A percentile compares a stretch with the other conserved stretches of the same genome.
These are phyloP conservation scores for Metarhizium sp. DNA, from an alignment of 2,329 filamentous ascomycete genomes.

Conservation along the genomic window DNA sequence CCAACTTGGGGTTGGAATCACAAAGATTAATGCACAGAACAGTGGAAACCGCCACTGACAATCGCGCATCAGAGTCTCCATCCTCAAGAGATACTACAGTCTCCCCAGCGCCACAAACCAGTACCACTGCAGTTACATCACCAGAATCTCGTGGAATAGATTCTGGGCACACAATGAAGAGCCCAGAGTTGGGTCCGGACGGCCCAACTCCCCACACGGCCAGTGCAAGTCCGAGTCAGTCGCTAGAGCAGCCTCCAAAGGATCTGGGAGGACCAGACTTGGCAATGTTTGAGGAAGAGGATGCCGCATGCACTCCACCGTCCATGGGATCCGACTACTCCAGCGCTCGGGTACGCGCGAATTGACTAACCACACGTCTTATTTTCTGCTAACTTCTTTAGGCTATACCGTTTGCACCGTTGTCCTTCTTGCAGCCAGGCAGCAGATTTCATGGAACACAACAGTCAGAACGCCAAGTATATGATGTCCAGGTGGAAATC, in stretches of 20 bases:
- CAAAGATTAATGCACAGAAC: neutral
- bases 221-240: neutral
- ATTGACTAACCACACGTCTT: neutral
- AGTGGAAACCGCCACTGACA: constrained; percentile 7
- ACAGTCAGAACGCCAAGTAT: constrained; percentile 84
- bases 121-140: constrained; percentile 22
- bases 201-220: neutral
- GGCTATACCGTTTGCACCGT: constrained; percentile 71
- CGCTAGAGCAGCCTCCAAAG: constrained; percentile 5
- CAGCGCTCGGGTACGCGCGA: constrained; percentile 23
- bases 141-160: constrained; percentile 22
- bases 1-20: constrained; percentile 9
- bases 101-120: constrained; percentile 32
- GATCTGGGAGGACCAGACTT: constrained; percentile 16
- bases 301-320: constrained; percentile 17
- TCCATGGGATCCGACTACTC: constrained; percentile 30
- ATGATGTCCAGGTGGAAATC: constrained; percentile 94
- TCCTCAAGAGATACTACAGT: constrained; percentile 32
- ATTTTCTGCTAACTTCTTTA: constrained; percentile 23
- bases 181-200: constrained; percentile 12
- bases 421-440: constrained; percentile 76
- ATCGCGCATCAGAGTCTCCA: constrained; percentile 16
- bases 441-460: constrained; percentile 87
- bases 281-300: constrained; percentile 17
- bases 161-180: constrained; percentile 21